Evolutionary conservation across 768 basidiomycete genomes (phyloP), one percentile per base, ranked within the genome.

Genomic region (Boletus coccyginus): DNA sequence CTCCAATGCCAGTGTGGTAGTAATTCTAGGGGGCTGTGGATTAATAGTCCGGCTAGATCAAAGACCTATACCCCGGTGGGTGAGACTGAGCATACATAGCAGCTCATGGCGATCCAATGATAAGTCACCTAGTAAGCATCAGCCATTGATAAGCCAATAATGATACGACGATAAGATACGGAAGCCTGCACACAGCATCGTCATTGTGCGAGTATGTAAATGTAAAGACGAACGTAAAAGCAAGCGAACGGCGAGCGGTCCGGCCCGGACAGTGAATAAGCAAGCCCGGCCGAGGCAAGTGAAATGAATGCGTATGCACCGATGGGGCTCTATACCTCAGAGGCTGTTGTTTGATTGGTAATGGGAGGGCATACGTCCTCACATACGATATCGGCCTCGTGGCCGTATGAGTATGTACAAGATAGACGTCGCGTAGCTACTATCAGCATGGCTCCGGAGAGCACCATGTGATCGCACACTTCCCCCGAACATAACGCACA

Each of bases 41-140:
- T 80, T 75, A 50, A 78, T 13, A 77, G 32, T 73, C 77, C 1
- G 78, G 79, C 52, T 82, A 70, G 55, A 72, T 78, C 39, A 80
- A 62, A n/a, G 80, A 77, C 8, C 59, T 63, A 49, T 39, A 7
- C 12, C 16, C 42, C 42, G 27, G 17, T 7, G 11, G 16, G 10
- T 41, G 13, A 55, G 40, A 21, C 33, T 39, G 52, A 50, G 48
- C 52, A 52, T 24, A n/a, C 3, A 39, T 21, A 21, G 21, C 21
- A 7, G 39, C n/a, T 14, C 16, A 6, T 21, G 21, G 16, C 14
- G 5, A 32, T 32, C 38, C 12, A 19, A n/a, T n/a, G 41, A 35
- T 35, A 13, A 13, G 50, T 43, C 29, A 41, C 52, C 51, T 19
- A 54, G 41, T 16, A 27, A 53, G 21, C 21, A 21, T 21, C 21